These are phyloP conservation scores for Kandelia obovata DNA, from an alignment of 345 rosid species.

Conservation along the genomic window DNA sequence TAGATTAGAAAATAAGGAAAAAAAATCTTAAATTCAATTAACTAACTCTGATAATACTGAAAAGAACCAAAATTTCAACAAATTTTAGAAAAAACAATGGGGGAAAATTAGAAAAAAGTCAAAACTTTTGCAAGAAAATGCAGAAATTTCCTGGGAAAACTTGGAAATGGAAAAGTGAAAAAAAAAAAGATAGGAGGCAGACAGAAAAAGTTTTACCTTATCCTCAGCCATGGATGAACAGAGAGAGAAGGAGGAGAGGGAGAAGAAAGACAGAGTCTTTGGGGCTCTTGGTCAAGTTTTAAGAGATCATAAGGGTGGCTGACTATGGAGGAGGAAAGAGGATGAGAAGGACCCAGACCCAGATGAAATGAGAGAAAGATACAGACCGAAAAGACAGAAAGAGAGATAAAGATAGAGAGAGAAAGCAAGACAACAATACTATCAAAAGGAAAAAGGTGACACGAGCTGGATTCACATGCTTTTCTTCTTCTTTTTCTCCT, in stretches of 20 bases:
- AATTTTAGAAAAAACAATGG: not conserved
- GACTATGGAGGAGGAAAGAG: not conserved
- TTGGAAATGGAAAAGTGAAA: not conserved
- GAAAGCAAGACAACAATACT: slow-evolving; percentile 1
- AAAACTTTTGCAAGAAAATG: not conserved
- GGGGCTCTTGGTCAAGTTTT: not conserved
- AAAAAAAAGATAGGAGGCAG: too few species aligned
- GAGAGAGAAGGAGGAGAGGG: not conserved
- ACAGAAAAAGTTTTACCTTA: not conserved
- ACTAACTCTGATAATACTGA: too few species aligned
- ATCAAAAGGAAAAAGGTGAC: slow-evolving; percentile 7
- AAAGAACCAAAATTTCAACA: not conserved
- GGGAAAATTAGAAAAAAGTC: not conserved
- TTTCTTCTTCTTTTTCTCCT: not conserved
- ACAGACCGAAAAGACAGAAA: not conserved
- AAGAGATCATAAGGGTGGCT: not conserved
- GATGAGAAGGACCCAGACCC: not conserved
- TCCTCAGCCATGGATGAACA: not conserved
- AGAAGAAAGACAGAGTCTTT: slow-evolving; percentile 6
- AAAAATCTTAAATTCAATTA: too few species aligned
- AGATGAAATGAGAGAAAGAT: too few species aligned
- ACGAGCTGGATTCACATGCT: too few species aligned
- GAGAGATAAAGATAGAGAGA: not conserved
- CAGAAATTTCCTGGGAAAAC: not conserved
- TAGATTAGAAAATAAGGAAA: too few species aligned